Percentiles rank a stretch among this genome's conserved stretches.
Evolutionary conservation across 306 rosid species (phyloP).

Genomic region (Cucurbita maxima): DNA sequence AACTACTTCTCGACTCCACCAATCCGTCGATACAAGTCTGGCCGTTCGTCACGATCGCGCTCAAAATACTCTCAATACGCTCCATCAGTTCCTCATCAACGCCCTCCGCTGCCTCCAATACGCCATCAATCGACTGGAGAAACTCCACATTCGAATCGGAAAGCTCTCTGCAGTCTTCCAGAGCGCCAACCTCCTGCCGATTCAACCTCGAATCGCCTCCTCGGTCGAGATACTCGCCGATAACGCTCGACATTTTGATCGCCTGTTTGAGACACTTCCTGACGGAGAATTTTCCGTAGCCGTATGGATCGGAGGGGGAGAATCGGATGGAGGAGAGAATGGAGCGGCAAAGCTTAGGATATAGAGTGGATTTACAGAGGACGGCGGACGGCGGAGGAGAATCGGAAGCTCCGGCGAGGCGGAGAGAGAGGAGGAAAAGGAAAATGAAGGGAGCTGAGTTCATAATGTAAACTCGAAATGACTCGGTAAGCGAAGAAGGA

Average conservation of each 20-base stretch:
- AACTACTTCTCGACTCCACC: conserved; percentile 21
- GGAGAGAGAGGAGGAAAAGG: neutral
- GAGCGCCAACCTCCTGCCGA: conserved; percentile 24
- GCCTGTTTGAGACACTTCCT: conserved; percentile 52
- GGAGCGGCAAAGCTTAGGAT: conserved; percentile 73
- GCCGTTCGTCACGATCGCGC: conserved; percentile 69
- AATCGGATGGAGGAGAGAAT: conserved; percentile 33
- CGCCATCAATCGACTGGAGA: conserved; percentile 19
- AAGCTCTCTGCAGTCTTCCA: conserved; percentile 48
- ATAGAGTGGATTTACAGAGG: conserved; percentile 40
- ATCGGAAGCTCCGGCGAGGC: neutral
- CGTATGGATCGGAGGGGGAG: conserved; percentile 53
- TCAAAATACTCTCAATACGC: conserved; percentile 29
- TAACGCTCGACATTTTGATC: conserved; percentile 19
- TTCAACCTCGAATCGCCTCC: conserved; percentile 1
- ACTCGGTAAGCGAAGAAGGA: neutral
- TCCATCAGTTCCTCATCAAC: conserved; percentile 24
- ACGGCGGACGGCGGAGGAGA: conserved; percentile 19
- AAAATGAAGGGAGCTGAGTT: neutral
- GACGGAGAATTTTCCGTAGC: conserved; percentile 44
- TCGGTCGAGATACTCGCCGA: conserved; percentile 16
- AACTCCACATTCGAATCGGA: conserved; percentile 41
- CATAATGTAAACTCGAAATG: neutral
- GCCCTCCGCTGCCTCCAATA: conserved; percentile 17
- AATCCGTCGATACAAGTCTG: conserved; percentile 65